Evolutionary conservation across 768 basidiomycete species (phyloP), one percentile per base, ranked within the genome.

Genomic region (Hygrocybe coccinea): DNA sequence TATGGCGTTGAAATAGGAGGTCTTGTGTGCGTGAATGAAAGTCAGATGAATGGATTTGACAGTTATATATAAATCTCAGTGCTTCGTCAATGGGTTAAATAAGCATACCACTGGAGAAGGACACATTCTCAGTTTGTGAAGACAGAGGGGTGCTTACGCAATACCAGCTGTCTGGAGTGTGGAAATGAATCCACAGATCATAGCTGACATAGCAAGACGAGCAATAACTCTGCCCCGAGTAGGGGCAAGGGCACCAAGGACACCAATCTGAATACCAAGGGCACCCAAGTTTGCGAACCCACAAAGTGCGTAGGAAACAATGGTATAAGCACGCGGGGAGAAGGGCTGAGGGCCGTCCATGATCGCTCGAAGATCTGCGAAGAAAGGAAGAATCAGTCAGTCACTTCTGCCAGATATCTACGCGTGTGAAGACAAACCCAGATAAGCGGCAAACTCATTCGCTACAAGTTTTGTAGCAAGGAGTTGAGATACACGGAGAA

Each of bases 231-330:
- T 87, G 53, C 79, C 76, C 58, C 85, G 81, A 21, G 85, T 75
- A 3, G 87, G 87, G 19, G 87, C 87, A 24, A 89, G 75, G 21
- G 85, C 83, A 46, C 77, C 74, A 48, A 89, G 75, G 65, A 89
- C 87, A 64, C 87, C 87, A 57, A 89, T 82, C 68, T 93, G 89
- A 61, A 95, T 91, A 64, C 92, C 93, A 22, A 93, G 75, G 6
- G 89, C 89, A 54, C 87, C 83, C 44, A 91, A 75, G 67, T 95
- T 95, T 56, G 90, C 90, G 65, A 95, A 95, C 9, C 94, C 94
- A 69, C 91, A 94, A 14, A 95, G 83, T 14, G 87, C 86, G 67
- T 94, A 95, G 34, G 87, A 84, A 12, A 87, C 84, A 61, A 95
- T 93, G 51, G 86, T 87, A 71, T 77, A 92, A 19, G 84, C 89